Evolutionary conservation across 148 eudicot genomes (phyloP).

Genomic region (Camellia japonica): DNA sequence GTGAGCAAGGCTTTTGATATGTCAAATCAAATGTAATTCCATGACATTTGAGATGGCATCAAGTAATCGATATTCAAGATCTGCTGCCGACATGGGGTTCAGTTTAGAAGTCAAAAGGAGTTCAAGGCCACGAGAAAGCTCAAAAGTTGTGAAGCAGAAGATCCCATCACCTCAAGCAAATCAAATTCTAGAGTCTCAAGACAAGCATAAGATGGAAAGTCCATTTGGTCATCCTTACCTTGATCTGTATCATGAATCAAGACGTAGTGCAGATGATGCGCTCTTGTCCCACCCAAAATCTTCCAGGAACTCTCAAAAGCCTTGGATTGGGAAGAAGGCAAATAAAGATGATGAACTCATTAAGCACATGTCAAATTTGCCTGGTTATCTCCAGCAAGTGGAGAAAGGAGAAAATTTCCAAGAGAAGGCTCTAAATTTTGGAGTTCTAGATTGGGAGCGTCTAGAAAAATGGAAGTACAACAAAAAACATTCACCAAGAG

Average conservation of each 20-base stretch:
- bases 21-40: conserved; percentile 16
- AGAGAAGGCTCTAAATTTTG: conserved; percentile 64
- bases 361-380: conserved; percentile 81
- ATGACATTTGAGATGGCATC: conserved; percentile 28
- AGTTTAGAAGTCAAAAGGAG: conserved; percentile 33
- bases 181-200: conserved; percentile 36
- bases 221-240: conserved; percentile 37
- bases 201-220: conserved; percentile 33
- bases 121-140: conserved; percentile 34
- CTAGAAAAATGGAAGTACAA: conserved; percentile 72
- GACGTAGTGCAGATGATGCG: conserved; percentile 21
- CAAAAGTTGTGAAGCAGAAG: conserved; percentile 41
- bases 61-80: conserved; percentile 16
- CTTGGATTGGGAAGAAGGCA: conserved; percentile 20
- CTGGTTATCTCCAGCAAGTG: conserved; percentile 63
- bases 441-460: conserved; percentile 85
- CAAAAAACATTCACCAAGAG: conserved; percentile 19
- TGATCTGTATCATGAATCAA: conserved; percentile 32
- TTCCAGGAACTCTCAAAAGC: conserved; percentile 26
- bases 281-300: conserved; percentile 24
- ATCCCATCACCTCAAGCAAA: conserved; percentile 28
- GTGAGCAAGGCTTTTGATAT: background rate
- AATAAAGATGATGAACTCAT: conserved; percentile 60
- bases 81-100: conserved; percentile 28
- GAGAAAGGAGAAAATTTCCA: conserved; percentile 50